Evolutionary conservation across 2,329 filamentous ascomycete species (phyloP).

Genomic region (Sporothrix pseudoabietina): DNA sequence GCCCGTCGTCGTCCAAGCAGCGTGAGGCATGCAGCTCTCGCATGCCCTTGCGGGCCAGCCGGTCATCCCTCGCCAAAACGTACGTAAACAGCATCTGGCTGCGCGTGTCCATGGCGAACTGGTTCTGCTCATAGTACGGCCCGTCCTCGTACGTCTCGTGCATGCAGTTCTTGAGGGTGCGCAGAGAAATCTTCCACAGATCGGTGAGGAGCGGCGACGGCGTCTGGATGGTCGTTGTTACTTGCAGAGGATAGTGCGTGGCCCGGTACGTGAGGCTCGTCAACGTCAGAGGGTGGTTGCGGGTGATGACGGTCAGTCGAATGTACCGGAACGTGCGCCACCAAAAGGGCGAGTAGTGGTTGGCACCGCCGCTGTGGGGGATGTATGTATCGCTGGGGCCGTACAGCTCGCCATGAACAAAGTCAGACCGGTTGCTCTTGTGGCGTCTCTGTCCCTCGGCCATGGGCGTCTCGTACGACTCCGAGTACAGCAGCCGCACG

Average conservation of each 20-base stretch:
- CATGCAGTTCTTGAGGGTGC: constrained; percentile 42
- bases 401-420: neutral
- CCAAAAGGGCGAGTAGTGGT: neutral
- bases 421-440: neutral
- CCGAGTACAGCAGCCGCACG: neutral
- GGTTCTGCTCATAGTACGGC: constrained; percentile 42
- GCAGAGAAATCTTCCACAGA: constrained; percentile 37
- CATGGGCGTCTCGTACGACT: neutral
- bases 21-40: neutral
- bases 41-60: neutral
- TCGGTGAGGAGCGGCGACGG: neutral
- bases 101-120: constrained; percentile 37
- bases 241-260: neutral
- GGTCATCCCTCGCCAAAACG: constrained; percentile 36
- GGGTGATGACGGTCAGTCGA: neutral
- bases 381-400: neutral
- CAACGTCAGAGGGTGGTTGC: neutral
- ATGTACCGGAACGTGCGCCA: constrained; percentile 2
- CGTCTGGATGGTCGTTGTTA: neutral
- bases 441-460: neutral
- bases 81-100: constrained; percentile 40
- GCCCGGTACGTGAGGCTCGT: neutral
- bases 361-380: neutral
- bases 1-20: neutral
- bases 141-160: constrained; percentile 42